Base-by-base conservation (phyloP, 352 stramenopile species). In the Pythium graminicola region DNA sequence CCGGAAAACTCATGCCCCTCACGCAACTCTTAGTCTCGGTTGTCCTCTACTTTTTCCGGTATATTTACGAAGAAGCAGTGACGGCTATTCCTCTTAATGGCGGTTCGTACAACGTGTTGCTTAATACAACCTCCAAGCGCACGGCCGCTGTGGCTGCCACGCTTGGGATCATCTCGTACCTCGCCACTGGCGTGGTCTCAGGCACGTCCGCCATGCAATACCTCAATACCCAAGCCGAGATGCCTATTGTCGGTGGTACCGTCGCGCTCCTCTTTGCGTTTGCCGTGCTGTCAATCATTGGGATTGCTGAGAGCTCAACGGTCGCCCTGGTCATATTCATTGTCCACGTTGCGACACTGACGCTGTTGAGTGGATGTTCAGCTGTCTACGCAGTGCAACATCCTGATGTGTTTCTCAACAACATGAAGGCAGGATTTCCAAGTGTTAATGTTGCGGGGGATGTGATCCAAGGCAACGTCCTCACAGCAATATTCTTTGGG, bases 131-230 rank as follows among this genome's bases (percentile, higher is more conserved):
- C 32, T 93, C 76, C 24, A 98, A 98, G 70, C 79, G 86, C 48
- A 67, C 97, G 35, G 93, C 93, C 31, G 94, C 89, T 6, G 85
- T 97, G 38, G 93, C 93, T 10, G 93, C 93, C 24, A 93, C 86
- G 19, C 88, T 98, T 41, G 89, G 87, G 22, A 95, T 98, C 59
- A 85, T 98, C 52, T 96, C 88, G 31, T 98, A 98, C 76, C 96
- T 97, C 60, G 92, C 93, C n/a, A 98, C 93, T n/a, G 92, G 88
- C 22, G 84, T 95, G 45, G 84, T 95, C 16, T 95, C 84, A 8
- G 84, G 81, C 46, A 92, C 81, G 27, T 95, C 84, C 27, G 84
- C 81, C 10, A 91, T 77, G 57, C 91, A 90, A 58, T 94, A 94
- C 72, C 64, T 94, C 55, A 72, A 76, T 17, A 81, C 90, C 48